These are phyloP conservation scores for Diaporthe vaccinii DNA, from an alignment of 2,329 filamentous ascomycete genomes.

Conservation along the genomic window DNA sequence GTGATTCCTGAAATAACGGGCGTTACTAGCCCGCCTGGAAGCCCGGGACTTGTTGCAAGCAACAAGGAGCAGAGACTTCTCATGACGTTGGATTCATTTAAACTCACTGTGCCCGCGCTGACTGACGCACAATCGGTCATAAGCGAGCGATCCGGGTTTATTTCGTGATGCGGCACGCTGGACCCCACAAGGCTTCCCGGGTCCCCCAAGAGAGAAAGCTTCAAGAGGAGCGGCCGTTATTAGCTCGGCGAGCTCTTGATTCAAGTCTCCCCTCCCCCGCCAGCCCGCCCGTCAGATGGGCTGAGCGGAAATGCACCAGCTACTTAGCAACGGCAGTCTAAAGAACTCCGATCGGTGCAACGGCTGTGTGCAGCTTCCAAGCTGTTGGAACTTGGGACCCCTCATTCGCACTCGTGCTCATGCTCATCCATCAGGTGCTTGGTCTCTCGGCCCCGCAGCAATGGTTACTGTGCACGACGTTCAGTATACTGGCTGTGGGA, in stretches of 20 bases:
- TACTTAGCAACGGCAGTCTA: slow-evolving; percentile 2
- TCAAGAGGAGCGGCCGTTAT: slow-evolving; percentile 27
- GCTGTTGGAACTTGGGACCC: slow-evolving; percentile 32
- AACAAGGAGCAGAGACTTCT: slow-evolving; percentile 11
- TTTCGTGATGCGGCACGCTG: slow-evolving; percentile 41
- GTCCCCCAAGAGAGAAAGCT: slow-evolving; percentile 41
- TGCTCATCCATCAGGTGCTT: slow-evolving; percentile 29
- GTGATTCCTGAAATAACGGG: slow-evolving; percentile 23
- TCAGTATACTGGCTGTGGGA: slow-evolving; percentile 19
- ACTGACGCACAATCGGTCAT: slow-evolving; percentile 39
- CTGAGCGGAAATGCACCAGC: slow-evolving; percentile 27
- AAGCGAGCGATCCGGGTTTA: slow-evolving; percentile 42
- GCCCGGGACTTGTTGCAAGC: slow-evolving; percentile 28
- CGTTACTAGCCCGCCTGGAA: slow-evolving; percentile 32
- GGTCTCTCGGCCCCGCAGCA: slow-evolving; percentile 26
- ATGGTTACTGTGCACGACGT: slow-evolving; percentile 15
- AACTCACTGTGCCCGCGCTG: slow-evolving; percentile 28
- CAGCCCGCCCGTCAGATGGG: slow-evolving; percentile 14
- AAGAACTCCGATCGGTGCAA: slow-evolving; percentile 28
- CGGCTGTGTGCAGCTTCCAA: slow-evolving; percentile 33
- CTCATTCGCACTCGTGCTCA: slow-evolving; percentile 23
- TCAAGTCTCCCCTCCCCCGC: slow-evolving; percentile 20
- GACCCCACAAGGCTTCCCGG: slow-evolving; percentile 38
- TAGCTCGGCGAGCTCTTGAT: slow-evolving; percentile 32
- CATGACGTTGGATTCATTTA: slow-evolving; percentile 32